These are phyloP conservation scores for Pichia sp. DNA, from an alignment of 1,139 yeast genomes.

Conservation along the genomic window DNA sequence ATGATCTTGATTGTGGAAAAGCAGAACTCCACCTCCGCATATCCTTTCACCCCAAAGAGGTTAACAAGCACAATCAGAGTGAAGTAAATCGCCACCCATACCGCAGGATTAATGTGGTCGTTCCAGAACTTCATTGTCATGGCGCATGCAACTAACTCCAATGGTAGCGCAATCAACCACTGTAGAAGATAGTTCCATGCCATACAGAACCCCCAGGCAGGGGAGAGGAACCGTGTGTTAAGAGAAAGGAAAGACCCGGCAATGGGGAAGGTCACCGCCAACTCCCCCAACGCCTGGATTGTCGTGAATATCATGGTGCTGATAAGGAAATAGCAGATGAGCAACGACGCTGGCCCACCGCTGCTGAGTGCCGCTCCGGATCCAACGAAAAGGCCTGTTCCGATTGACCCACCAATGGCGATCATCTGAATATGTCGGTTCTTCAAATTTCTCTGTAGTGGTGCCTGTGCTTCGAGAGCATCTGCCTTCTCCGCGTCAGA, in stretches of 20 bases:
- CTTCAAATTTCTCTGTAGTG: conserved; percentile 56
- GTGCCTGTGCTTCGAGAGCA: conserved; percentile 58
- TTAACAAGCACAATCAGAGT: conserved; percentile 42
- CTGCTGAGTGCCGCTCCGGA: conserved; percentile 52
- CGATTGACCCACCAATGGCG: conserved; percentile 80
- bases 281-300: conserved; percentile 53
- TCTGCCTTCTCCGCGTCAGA: conserved; percentile 62
- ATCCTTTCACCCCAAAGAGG: conserved; percentile 25
- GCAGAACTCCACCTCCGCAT: conserved; percentile 27
- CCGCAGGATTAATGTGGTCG: conserved; percentile 51
- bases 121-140: conserved; percentile 63
- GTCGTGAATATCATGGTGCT: conserved; percentile 52
- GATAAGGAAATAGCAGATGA: conserved; percentile 47
- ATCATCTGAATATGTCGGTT: conserved; percentile 67
- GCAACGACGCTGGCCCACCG: conserved; percentile 61
- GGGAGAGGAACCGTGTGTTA: conserved; percentile 56
- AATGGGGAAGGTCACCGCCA: conserved; percentile 58
- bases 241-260: conserved; percentile 62
- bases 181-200: conserved; percentile 63
- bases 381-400: conserved; percentile 56
- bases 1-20: conserved; percentile 23
- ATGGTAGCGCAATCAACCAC: conserved; percentile 63
- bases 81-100: conserved; percentile 58
- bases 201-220: conserved; percentile 67
- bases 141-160: conserved; percentile 65